Percentiles rank a stretch among this genome's conserved stretches.
phyloP scores from a whole-genome alignment of 495 filamentous ascomycete genomes.

The Penicillium pulvis region DNA sequence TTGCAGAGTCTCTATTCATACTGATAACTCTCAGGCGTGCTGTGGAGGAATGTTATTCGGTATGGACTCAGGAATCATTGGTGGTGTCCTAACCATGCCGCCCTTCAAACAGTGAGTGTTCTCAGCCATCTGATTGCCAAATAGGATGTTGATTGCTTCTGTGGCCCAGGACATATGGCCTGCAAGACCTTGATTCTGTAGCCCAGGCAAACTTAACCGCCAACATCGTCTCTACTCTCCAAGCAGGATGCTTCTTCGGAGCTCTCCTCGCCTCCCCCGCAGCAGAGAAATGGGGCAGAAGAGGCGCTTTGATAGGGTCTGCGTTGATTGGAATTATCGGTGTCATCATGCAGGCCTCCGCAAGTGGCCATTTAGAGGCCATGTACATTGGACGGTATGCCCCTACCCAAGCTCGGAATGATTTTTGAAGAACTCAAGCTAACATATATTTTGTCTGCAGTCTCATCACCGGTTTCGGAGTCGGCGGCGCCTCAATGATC shows the following conservation, averaged over 20 bases:
- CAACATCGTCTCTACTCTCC: slow-evolving; percentile 64
- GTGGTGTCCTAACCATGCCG: slow-evolving; percentile 64
- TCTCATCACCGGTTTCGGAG: slow-evolving; percentile 66
- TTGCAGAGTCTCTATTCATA: neutral
- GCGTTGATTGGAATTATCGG: slow-evolving; percentile 50
- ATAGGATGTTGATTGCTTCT: too few relatives aligned
- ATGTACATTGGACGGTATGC: slow-evolving; percentile 66
- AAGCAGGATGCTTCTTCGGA: slow-evolving; percentile 70
- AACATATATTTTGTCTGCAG: slow-evolving; percentile 18
- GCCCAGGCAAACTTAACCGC: slow-evolving; percentile 39
- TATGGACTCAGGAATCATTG: slow-evolving; percentile 72
- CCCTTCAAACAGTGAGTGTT: slow-evolving; percentile 58
- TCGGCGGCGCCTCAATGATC: slow-evolving; percentile 66
- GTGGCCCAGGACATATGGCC: slow-evolving; percentile 47
- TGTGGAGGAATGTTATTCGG: slow-evolving; percentile 76
- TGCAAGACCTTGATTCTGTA: slow-evolving; percentile 57
- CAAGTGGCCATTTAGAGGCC: slow-evolving; percentile 49
- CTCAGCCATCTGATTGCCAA: too few relatives aligned
- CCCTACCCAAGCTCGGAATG: neutral
- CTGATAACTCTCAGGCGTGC: slow-evolving; percentile 54
- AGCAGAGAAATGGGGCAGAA: slow-evolving; percentile 60
- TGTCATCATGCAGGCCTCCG: slow-evolving; percentile 63
- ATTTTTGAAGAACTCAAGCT: neutral
- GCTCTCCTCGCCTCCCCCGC: slow-evolving; percentile 58
- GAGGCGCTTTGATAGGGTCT: slow-evolving; percentile 53